Evolutionary conservation across 495 filamentous ascomycete species (phyloP).

Genomic region (Aspergillus cavernicola): DNA sequence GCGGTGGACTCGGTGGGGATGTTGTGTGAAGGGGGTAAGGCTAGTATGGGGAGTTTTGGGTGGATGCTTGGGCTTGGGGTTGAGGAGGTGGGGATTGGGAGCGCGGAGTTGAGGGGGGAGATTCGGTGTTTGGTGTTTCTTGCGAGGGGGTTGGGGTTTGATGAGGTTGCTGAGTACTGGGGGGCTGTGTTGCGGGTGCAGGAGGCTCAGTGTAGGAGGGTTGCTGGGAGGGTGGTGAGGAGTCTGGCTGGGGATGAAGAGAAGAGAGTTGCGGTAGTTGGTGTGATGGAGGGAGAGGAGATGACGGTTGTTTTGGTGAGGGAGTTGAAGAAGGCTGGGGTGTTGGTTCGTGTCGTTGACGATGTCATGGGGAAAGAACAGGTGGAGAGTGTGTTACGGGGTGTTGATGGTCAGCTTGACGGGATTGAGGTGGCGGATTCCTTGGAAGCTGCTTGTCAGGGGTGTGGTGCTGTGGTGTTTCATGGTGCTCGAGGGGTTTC

Average conservation of each 20-base stretch:
- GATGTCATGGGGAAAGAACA: constrained; percentile 33
- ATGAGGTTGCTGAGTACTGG: constrained; percentile 74
- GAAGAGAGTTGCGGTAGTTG: constrained; percentile 67
- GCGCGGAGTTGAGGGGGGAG: constrained; percentile 68
- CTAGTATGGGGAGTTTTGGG: constrained; percentile 62
- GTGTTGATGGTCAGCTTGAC: too few species aligned
- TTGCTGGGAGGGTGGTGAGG: constrained; percentile 48
- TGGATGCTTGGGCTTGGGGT: constrained; percentile 33
- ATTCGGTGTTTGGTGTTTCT: constrained; percentile 68
- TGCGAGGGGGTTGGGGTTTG: constrained; percentile 59
- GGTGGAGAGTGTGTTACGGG: too few species aligned
- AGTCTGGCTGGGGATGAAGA: constrained; percentile 55
- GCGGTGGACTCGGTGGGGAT: constrained; percentile 67
- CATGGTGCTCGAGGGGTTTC: background rate
- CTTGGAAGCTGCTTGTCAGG: too few species aligned
- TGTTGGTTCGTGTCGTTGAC: constrained; percentile 62
- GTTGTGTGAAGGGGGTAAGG: constrained; percentile 69
- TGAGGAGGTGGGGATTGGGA: constrained; percentile 60
- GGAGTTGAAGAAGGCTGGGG: constrained; percentile 54
- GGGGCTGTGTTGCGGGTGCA: constrained; percentile 55
- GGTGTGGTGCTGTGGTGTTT: background rate
- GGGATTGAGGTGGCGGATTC: too few species aligned
- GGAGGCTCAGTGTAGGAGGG: constrained; percentile 62
- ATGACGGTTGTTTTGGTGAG: constrained; percentile 56
- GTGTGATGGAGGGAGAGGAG: constrained; percentile 70